phyloP scores from a whole-genome alignment of 257 asterid genomes.

The Solanum lycopersicoides region DNA sequence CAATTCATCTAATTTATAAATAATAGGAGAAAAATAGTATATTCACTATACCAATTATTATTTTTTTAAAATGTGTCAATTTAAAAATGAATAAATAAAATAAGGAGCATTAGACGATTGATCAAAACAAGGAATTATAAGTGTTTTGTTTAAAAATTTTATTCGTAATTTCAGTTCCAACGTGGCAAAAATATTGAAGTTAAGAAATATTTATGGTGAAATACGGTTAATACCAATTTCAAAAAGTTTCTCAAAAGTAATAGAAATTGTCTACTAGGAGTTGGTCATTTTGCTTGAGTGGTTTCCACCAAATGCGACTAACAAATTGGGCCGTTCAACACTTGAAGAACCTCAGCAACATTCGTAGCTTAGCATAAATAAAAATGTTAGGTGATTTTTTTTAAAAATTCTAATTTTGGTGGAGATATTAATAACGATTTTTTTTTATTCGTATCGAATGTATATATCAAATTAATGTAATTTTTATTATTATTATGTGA shows the following conservation, averaged over 20 bases:
- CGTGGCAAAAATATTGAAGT: neutral
- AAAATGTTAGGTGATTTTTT: neutral
- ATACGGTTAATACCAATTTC: neutral
- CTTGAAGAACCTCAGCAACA: neutral
- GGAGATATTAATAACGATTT: no score
- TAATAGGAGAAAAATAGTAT: no score
- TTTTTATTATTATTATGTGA: no score
- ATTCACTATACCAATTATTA: no score
- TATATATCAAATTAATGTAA: no score
- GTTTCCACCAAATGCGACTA: neutral
- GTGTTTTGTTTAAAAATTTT: neutral
- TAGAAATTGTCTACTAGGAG: neutral
- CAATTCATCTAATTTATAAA: no score
- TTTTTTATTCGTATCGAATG: no score
- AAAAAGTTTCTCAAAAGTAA: neutral
- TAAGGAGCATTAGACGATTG: no score
- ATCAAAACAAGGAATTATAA: neutral
- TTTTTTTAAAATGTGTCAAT: no score
- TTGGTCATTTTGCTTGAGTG: neutral
- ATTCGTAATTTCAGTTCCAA: neutral
- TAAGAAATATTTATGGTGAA: neutral
- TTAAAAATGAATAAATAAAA: no score
- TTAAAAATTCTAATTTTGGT: no score
- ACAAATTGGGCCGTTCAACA: neutral
- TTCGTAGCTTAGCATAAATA: neutral